A percentile compares a stretch with the other conserved stretches of the same genome.
Evolutionary conservation across 371 early-diverging fungal species (phyloP).

Genomic region (Apophysomyces elegans): DNA sequence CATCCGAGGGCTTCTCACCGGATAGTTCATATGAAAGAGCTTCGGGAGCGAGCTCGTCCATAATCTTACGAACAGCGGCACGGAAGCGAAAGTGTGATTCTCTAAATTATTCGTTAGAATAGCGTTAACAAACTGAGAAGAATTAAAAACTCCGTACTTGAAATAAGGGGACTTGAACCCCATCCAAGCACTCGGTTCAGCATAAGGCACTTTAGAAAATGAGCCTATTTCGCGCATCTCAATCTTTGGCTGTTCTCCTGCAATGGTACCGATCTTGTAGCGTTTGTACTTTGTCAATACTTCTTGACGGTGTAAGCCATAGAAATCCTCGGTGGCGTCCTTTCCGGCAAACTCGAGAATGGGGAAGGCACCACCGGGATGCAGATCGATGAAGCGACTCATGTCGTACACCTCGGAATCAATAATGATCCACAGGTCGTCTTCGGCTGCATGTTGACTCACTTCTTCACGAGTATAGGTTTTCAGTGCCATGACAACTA

Average conservation of each 20-base stretch:
- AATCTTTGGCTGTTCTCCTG: constrained; percentile 34
- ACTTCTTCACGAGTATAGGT: constrained; percentile 74
- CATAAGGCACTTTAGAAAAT: constrained; percentile 64
- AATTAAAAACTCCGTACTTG: constrained; percentile 39
- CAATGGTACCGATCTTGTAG: constrained; percentile 54
- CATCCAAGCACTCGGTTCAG: constrained; percentile 60
- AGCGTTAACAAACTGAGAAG: too few species aligned
- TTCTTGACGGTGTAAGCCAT: constrained; percentile 72
- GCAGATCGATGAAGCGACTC: constrained; percentile 80
- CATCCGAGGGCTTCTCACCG: constrained; percentile 48
- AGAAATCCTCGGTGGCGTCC: constrained; percentile 53
- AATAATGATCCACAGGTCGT: constrained; percentile 91
- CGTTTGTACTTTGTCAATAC: constrained; percentile 48
- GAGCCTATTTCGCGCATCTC: constrained; percentile 34
- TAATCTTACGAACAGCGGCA: constrained; percentile 36
- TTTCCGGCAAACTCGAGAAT: constrained; percentile 56
- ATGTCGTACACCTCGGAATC: constrained; percentile 88
- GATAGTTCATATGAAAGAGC: constrained; percentile 44
- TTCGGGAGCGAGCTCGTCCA: constrained; percentile 45
- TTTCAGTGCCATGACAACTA: constrained; percentile 26
- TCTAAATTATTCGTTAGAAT: constrained; percentile 16
- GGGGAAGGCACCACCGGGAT: constrained; percentile 84
- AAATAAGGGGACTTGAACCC: constrained; percentile 65
- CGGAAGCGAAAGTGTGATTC: constrained; percentile 61
- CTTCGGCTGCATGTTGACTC: constrained; percentile 69